Evolutionary conservation across 140 eudicot genomes (phyloP), one percentile per base, ranked within the genome.

Genomic region (Flaveria floridana): DNA sequence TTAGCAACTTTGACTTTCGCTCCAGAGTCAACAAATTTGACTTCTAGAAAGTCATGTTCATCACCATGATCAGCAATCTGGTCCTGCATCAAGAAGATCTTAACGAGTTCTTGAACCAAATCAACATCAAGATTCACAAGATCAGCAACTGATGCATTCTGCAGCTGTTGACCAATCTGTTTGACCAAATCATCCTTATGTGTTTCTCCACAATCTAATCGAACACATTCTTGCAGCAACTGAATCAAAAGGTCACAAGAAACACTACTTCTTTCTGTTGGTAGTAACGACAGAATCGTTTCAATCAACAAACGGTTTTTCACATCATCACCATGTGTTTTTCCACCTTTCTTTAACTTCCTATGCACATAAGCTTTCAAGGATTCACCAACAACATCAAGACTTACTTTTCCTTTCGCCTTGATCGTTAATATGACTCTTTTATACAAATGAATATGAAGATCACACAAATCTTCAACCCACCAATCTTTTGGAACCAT

Each of bases 381-480:
- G 3, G 96, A 89, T 74, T 89, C 97, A 16, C 92, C 95, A 58
- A 89, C 70, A 21, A 85, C 87, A 19, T 87, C 80, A 0, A 74
- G 64, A 23, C 87, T 63, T 13, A 84, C 85, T 71, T 63, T 83
- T 26, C 83, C 88, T 68, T 81, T 92, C 4, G 85, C 78, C 75
- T 78, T 79, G 21, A 92, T 87, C 6, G 87, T 65, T 11, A 73
- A 69, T 37, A 89, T 73, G 14, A 92, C 92, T 64, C 85, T 82
- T 78, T 84, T 87, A 80, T 84, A 92, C 37, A 89, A 65, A 78
- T 89, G 95, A 25, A 87, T 50, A 25, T 86, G 89, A 65, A 92
- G 96, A 50, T 92, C 97, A 71, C 91, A 89, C 56, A 92, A 76
- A 75, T 92, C 97, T 80, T 92, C 97, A 1, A 92, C 96, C 97